Evolutionary conservation across 2,329 filamentous ascomycete genomes (phyloP), one percentile per base, ranked within the genome.

Genomic region (Cladosporium sphaerospermum): DNA sequence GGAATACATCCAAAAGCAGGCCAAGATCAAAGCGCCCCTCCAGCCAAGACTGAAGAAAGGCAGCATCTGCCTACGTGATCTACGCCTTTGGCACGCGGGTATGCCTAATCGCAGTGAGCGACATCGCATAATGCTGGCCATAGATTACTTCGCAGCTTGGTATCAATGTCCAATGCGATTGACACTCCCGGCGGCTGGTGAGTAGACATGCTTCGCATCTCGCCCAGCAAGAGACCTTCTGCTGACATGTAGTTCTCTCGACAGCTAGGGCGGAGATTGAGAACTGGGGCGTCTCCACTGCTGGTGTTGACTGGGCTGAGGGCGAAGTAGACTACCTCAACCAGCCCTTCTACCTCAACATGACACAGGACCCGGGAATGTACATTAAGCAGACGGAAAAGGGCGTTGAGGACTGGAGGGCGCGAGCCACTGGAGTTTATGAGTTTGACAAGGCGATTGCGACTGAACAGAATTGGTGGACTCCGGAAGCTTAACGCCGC

Each of bases 61-160:
- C 0, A 71, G 69, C 23, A 63, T 78, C 19, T 59, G 76, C 37
- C 67, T 78, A 41, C 67, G 75, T 5, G 75, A 78, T 56, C 62
- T 78, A 45, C 64, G 75, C 3, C 64, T 78, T 32, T 78, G 75
- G 75, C 75, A 78, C 64, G 74, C 73, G 7, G 75, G 75, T 0
- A 75, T 73, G 67, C 73, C 75, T n/a, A 78, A 78, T 61, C 57
- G 62, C 40, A 69, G 68, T 2, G 56, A 68, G 11, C 65, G 71
- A 3, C 69, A 71, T 16, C 64, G 75, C 37, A 70, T 78, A 16
- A 78, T 78, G 75, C 66, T 75, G 49, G 69, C 68, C 0, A 62
- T 67, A 54, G 64, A 63, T 52, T 61, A 59, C 52, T 73, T 73
- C 59, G 66, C 72, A 3, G 59, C 57, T 13, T 75, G 72, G 67